Percentiles rank a stretch among this genome's conserved stretches.
Evolutionary conservation across 768 basidiomycete genomes (phyloP).

Genomic region (Pulveroboletus frians): DNA sequence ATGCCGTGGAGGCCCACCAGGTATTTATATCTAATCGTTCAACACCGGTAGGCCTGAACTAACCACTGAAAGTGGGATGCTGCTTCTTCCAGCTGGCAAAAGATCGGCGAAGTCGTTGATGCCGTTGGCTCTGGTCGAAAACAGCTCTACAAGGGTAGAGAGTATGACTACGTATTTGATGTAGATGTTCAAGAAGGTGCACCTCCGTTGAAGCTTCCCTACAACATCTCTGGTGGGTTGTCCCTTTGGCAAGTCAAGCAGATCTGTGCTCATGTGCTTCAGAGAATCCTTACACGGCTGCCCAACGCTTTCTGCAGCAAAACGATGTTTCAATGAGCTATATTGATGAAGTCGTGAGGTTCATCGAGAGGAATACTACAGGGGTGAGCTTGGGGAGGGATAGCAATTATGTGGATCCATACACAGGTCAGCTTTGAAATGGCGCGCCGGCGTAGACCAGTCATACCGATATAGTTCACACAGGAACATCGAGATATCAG

Average conservation of each 20-base stretch:
- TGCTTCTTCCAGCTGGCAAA: slow-evolving; percentile 69
- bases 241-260: neutral
- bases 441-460: neutral
- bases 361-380: slow-evolving; percentile 88
- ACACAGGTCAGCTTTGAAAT: slow-evolving; percentile 55
- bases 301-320: slow-evolving; percentile 77
- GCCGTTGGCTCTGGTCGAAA: slow-evolving; percentile 87
- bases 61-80: slow-evolving; percentile 70
- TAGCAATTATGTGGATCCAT: slow-evolving; percentile 79
- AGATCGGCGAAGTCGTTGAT: slow-evolving; percentile 94
- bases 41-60: neutral
- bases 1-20: slow-evolving; percentile 86
- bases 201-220: slow-evolving; percentile 91
- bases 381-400: slow-evolving; percentile 65
- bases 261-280: slow-evolving; percentile 3
- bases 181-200: slow-evolving; percentile 93
- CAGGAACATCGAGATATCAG: slow-evolving; percentile 64
- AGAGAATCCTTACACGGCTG: slow-evolving; percentile 92
- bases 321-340: slow-evolving; percentile 83
- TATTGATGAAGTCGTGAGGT: slow-evolving; percentile 84
- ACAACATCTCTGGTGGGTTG: slow-evolving; percentile 73
- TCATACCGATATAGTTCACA: neutral
- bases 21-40: slow-evolving; percentile 35
- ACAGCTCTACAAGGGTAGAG: slow-evolving; percentile 87
- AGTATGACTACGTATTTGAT: slow-evolving; percentile 99